A percentile compares a stretch with the other conserved stretches of the same genome.
Evolutionary conservation across 371 early-diverging fungal species (phyloP).

Genomic region (Mucor velutinosus): DNA sequence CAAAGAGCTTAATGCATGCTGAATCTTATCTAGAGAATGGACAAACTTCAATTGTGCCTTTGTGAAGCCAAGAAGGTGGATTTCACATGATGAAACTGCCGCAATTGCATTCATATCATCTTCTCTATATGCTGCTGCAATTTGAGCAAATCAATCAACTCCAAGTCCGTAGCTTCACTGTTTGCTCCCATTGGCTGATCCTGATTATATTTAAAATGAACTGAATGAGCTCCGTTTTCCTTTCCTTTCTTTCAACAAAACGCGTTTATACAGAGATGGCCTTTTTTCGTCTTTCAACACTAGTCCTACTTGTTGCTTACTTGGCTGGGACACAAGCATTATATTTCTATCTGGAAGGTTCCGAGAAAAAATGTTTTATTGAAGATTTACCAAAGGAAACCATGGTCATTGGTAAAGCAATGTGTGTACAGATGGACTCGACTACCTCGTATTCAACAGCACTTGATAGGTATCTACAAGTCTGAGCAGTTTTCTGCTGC

Average conservation of each 20-base stretch:
- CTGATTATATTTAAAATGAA: background rate
- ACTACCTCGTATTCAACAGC: background rate
- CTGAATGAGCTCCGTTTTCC: background rate
- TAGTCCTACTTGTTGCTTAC: slow-evolving; percentile 17
- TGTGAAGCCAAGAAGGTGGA: too few species aligned
- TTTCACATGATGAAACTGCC: too few species aligned
- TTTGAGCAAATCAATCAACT: background rate
- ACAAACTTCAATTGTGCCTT: too few species aligned
- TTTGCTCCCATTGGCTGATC: background rate
- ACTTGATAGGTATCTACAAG: slow-evolving; percentile 70
- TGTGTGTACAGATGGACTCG: background rate
- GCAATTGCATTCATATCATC: background rate
- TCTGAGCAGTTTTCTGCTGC: slow-evolving; percentile 78
- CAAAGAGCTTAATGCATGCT: background rate
- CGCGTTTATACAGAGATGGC: slow-evolving; percentile 10
- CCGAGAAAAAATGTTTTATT: slow-evolving; percentile 89
- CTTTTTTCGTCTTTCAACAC: slow-evolving; percentile 15
- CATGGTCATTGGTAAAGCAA: slow-evolving; percentile 70
- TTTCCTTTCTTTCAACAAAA: background rate
- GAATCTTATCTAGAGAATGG: too few species aligned
- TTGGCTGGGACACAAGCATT: slow-evolving; percentile 56
- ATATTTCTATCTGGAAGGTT: slow-evolving; percentile 90
- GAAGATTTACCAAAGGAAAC: slow-evolving; percentile 94
- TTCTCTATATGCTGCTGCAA: background rate
- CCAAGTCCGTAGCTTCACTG: background rate